Evolutionary conservation across 495 filamentous ascomycete species (phyloP), one percentile per base, ranked within the genome.

Genomic region (Neurospora sp.): DNA sequence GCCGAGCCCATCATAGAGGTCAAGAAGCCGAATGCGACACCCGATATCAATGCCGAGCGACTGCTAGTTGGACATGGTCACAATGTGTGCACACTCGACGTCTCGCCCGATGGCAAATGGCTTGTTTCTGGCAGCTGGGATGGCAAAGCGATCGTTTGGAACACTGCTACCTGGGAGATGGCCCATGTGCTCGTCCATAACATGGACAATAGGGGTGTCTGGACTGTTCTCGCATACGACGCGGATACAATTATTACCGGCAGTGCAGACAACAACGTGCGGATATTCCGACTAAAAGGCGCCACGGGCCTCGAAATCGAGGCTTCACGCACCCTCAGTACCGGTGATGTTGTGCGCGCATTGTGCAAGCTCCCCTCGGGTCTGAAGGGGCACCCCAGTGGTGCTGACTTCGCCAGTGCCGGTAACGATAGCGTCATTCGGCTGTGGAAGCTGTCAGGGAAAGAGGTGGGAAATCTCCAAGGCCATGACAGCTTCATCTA

Each of bases 401-500:
- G 90, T 4, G 94, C 93, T 22, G 89, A 96, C 11, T 93, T 98
- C 78, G 94, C 93, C 9, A 94, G 94, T 42, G 94, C 94, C 5
- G 91, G 93, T 71, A 97, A 98, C 77, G 94, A 97, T 77, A 92
- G 92, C 48, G 81, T 94, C 8, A 92, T 98, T 73, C 88, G 93
- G 42, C 82, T 97, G 10, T 98, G 93, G 89, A 94, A 90, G 22
- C 74, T 96, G 10, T 84, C 90, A 69, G 96, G 95, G 14, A 82
- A 88, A 39, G 84, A 92, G 71, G 85, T 96, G 6, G 89, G 87
- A 22, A 88, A 93, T 75, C 83, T 98, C 5, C 87, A 89, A 72
- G 96, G 95, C 4, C 96, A 99, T 77, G 94, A 97, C 71, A 96
- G 89, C 78, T 99, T 97, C 81, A 95, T 99, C 72, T 99, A 99